Base-by-base conservation (phyloP, 2,329 filamentous ascomycete genomes). In the Orbilia javanica region DNA sequence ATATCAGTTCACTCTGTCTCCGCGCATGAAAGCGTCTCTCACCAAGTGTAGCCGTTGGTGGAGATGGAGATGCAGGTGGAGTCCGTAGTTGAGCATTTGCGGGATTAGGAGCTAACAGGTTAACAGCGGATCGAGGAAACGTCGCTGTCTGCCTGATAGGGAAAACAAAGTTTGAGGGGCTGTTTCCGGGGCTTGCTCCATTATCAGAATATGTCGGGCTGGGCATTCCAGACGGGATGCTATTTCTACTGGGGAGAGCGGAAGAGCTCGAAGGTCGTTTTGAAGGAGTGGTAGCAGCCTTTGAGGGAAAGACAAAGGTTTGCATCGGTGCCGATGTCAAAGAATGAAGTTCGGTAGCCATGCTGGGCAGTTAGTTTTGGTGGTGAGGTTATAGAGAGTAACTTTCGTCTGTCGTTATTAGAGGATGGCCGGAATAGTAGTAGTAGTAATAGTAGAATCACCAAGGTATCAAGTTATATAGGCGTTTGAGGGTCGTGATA, bases 201-300 rank as follows among this genome's bases (percentile, higher is more conserved):
- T 62, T 77, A 42, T 77, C 73, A 29, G 73, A 77, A 63, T 77
- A 66, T 29, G 73, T 77, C 48, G 73, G 73, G 44, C 73, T 77
- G 22, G 73, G 73, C 66, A 77, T 71, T 15, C 65, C 73, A n/a
- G 60, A 53, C 22, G 65, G 55, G 13, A 66, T 36, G 18, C 44
- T 39, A 27, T 48, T 66, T 53, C 50, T 77, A 8, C 66, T 70
- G 22, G 62, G 60, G 4, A 77, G 29, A 20, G 73, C 73, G 42
- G 73, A 77, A 11, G 73, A 77, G 18, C 65, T 77, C 5, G 73
- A 77, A 5, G 73, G 73, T 44, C 73, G 66, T 65, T 77, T 77
- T 36, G 50, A 52, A 22, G 66, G 73, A 25, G 57, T 42, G 2
- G 65, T 8, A 13, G 46, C 10, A 7, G 73, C 27, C 25, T 70